Conservation (phyloP, 2,329 filamentous ascomycete species). For the Camillea tinctor region DNA sequence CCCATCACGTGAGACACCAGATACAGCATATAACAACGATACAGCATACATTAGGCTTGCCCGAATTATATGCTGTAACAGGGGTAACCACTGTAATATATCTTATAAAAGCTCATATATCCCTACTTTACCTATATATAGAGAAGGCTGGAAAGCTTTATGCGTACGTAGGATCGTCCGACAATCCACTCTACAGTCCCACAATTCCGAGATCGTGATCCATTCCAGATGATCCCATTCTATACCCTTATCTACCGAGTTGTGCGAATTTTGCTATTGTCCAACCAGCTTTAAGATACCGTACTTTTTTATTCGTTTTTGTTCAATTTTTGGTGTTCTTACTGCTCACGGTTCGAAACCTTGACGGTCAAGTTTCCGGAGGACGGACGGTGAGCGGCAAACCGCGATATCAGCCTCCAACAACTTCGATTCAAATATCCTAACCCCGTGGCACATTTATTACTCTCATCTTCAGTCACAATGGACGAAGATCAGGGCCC, state of each 20-base stretch:
- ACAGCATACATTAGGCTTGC: too few relatives aligned
- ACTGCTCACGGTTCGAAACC: neutral
- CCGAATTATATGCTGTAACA: too few relatives aligned
- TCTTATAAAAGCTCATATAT: too few relatives aligned
- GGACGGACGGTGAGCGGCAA: neutral
- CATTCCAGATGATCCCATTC: neutral
- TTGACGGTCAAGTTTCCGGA: neutral
- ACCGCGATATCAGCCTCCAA: too few relatives aligned
- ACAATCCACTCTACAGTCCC: neutral
- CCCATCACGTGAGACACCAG: too few relatives aligned
- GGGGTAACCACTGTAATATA: too few relatives aligned
- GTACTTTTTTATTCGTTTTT: neutral
- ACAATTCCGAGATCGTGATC: neutral
- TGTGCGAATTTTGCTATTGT: neutral
- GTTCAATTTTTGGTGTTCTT: neutral
- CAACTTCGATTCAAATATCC: too few relatives aligned
- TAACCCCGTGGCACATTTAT: neutral
- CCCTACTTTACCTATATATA: neutral
- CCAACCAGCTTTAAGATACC: neutral
- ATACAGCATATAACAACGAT: too few relatives aligned
- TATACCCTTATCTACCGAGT: neutral
- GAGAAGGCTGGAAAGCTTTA: neutral
- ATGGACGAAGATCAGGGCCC: constrained; percentile 60
- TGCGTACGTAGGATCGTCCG: neutral
- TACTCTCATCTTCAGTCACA: neutral